A percentile compares a stretch with the other conserved stretches of the same genome.
Conservation (phyloP, 352 stramenopile genomes). For the Pythium myriotylum region DNA sequence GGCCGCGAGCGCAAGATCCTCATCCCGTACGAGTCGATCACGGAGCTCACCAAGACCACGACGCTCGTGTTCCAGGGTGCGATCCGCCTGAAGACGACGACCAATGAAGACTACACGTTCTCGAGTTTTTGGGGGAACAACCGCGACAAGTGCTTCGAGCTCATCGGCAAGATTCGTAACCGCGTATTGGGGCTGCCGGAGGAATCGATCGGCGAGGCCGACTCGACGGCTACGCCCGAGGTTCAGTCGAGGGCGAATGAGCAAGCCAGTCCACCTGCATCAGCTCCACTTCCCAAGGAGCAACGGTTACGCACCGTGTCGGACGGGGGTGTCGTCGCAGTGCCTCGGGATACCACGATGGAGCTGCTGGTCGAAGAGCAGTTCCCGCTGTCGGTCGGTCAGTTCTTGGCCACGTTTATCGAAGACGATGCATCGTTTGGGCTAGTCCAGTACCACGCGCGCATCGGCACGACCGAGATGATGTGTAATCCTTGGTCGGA, state of each 20-base stretch:
- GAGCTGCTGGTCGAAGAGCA: slow-evolving; percentile 59
- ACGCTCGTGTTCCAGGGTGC: slow-evolving; percentile 82
- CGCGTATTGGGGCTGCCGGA: slow-evolving; percentile 37
- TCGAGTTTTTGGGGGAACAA: slow-evolving; percentile 87
- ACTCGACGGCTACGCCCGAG: background rate
- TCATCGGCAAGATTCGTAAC: slow-evolving; percentile 70
- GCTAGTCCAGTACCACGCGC: slow-evolving; percentile 60
- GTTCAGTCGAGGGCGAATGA: slow-evolving; percentile 11
- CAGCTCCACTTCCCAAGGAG: too few species aligned
- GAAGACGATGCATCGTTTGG: slow-evolving; percentile 71
- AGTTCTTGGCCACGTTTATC: slow-evolving; percentile 74
- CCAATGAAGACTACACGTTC: slow-evolving; percentile 77
- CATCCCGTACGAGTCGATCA: slow-evolving; percentile 87
- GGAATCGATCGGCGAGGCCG: background rate
- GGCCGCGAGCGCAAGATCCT: slow-evolving; percentile 86
- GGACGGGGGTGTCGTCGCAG: slow-evolving; percentile 48
- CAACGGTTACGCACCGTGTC: slow-evolving; percentile 42
- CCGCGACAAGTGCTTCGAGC: slow-evolving; percentile 74
- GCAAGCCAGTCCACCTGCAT: slow-evolving; percentile 6
- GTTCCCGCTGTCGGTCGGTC: slow-evolving; percentile 65
- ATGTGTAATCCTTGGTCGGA: slow-evolving; percentile 68
- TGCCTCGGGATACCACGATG: slow-evolving; percentile 79
- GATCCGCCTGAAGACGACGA: slow-evolving; percentile 65
- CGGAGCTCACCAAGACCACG: slow-evolving; percentile 77
- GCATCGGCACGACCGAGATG: slow-evolving; percentile 74